Conservation (phyloP, 352 stramenopile species). For the Globisporangium abappressorium region DNA sequence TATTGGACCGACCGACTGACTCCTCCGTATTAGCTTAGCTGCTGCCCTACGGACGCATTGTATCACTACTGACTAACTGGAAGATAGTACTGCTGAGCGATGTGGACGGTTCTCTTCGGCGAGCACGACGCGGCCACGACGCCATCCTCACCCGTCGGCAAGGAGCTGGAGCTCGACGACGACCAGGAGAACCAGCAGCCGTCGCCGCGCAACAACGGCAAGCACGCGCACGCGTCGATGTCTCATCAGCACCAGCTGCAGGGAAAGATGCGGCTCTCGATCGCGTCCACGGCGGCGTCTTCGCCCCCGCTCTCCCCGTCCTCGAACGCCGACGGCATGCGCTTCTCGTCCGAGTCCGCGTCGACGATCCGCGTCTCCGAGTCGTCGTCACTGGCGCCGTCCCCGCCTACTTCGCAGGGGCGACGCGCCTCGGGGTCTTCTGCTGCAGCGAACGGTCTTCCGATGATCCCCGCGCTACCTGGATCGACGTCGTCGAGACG, state of each 20-base stretch:
- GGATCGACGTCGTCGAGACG: conserved; percentile 15
- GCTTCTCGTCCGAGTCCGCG: conserved; percentile 17
- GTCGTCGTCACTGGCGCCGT: conserved; percentile 13
- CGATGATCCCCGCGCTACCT: not conserved
- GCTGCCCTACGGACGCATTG: not conserved
- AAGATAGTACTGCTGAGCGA: conserved; percentile 8
- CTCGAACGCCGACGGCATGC: conserved; percentile 5
- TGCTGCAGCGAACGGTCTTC: not conserved
- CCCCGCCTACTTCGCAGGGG: conserved; percentile 13
- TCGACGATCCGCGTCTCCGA: conserved; percentile 13
- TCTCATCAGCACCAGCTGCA: not conserved
- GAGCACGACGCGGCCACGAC: conserved; percentile 34
- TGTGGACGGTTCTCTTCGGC: conserved; percentile 67
- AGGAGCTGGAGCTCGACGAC: conserved; percentile 14
- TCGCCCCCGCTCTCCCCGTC: conserved; percentile 19
- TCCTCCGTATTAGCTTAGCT: not conserved
- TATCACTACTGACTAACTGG: not conserved
- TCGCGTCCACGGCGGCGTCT: conserved; percentile 16
- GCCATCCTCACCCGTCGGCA: conserved; percentile 9
- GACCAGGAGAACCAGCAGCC: conserved; percentile 19
- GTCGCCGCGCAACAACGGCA: conserved; percentile 10
- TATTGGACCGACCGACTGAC: not conserved
- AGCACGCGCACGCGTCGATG: not conserved
- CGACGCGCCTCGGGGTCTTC: not conserved
- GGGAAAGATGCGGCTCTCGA: conserved; percentile 17